These are phyloP conservation scores for Forsythia viridissima DNA, from an alignment of 257 asterid species.

Conservation along the genomic window DNA sequence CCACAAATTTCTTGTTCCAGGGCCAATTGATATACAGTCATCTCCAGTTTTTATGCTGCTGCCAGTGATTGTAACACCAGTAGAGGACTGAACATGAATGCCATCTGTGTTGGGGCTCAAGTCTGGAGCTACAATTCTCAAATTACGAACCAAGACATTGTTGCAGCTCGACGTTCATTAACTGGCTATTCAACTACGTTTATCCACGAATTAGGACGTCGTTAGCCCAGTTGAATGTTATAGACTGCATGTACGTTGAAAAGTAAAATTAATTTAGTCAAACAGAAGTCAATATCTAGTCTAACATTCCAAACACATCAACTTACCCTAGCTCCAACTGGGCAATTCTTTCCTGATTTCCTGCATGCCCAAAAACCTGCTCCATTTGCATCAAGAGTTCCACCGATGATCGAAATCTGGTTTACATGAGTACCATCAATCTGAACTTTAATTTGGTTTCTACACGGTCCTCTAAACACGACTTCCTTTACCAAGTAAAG, in stretches of 20 bases:
- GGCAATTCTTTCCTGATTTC: constrained; percentile 52
- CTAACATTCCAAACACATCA: not conserved
- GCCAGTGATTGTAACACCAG: constrained; percentile 42
- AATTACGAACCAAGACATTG: constrained; percentile 49
- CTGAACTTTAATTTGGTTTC: constrained; percentile 33
- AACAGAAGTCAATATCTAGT: not conserved
- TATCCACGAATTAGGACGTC: constrained; percentile 42
- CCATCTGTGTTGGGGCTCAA: constrained; percentile 72
- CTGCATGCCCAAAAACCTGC: constrained; percentile 58
- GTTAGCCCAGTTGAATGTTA: constrained; percentile 59
- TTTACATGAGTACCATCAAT: constrained; percentile 56
- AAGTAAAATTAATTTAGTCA: constrained; percentile 9
- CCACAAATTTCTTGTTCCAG: constrained; percentile 60
- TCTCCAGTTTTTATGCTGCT: constrained; percentile 52
- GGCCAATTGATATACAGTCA: constrained; percentile 73
- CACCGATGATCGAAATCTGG: constrained; percentile 46
- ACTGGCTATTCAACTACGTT: constrained; percentile 58
- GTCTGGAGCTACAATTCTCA: constrained; percentile 54
- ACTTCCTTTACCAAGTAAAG: constrained; percentile 30
- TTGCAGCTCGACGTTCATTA: constrained; percentile 63
- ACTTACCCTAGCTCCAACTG: constrained; percentile 49
- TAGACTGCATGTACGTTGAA: constrained; percentile 45
- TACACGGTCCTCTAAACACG: constrained; percentile 63
- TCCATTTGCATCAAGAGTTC: constrained; percentile 57
- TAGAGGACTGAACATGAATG: constrained; percentile 58